Conservation (phyloP, 129 eudicot species). For the Gnaphalium uliginosum region DNA sequence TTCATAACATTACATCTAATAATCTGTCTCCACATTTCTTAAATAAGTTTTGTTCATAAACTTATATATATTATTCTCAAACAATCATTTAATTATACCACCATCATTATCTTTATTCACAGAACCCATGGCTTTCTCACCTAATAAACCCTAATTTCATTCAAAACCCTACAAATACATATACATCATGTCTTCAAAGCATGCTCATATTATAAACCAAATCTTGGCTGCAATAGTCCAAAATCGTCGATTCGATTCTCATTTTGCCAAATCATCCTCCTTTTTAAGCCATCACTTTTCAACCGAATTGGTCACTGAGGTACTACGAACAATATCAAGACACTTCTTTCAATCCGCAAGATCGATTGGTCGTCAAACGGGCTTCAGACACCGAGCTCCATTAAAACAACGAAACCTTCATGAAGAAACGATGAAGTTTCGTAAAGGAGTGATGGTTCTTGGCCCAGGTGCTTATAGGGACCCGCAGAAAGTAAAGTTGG, state of each 20-base stretch:
- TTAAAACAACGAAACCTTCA: slow-evolving; percentile 66
- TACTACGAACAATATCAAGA: slow-evolving; percentile 63
- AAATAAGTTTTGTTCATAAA: too few species aligned
- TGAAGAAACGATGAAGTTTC: slow-evolving; percentile 42
- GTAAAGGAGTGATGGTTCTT: slow-evolving; percentile 46
- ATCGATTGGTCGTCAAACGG: slow-evolving; percentile 72
- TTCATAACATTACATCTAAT: too few species aligned
- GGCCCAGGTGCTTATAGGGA: slow-evolving; percentile 87
- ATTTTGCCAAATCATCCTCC: slow-evolving; percentile 8
- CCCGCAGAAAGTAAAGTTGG: slow-evolving; percentile 49
- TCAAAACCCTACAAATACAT: neutral
- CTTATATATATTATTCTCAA: too few species aligned
- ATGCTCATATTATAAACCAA: slow-evolving; percentile 51
- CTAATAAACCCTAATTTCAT: neutral
- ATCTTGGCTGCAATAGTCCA: slow-evolving; percentile 56
- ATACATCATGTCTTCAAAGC: slow-evolving; percentile 32
- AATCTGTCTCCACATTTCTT: too few species aligned
- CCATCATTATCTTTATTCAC: too few species aligned
- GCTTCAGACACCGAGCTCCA: slow-evolving; percentile 74
- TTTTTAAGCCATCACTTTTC: slow-evolving; percentile 12
- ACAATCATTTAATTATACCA: too few species aligned
- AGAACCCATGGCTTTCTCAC: neutral
- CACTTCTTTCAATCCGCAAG: slow-evolving; percentile 66
- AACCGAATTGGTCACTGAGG: slow-evolving; percentile 45
- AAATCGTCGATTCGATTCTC: slow-evolving; percentile 49